These are phyloP conservation scores for Backusella australiensis DNA, from an alignment of 192 early-diverging fungal species.

Conservation along the genomic window DNA sequence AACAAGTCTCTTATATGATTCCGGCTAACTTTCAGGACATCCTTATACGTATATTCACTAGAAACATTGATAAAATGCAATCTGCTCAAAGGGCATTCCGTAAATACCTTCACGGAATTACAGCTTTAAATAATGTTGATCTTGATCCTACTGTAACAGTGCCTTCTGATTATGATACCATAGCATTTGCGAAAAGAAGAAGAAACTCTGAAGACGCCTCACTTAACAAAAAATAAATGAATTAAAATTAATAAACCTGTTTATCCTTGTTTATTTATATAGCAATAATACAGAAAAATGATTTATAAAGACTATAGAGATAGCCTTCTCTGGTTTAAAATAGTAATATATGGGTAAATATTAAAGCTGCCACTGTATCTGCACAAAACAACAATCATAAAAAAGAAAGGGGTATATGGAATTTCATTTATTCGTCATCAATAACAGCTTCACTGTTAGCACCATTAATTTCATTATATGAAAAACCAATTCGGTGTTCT, in stretches of 20 bases:
- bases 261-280: too few relatives aligned
- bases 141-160: slow-evolving; percentile 18
- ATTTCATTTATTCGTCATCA: neutral
- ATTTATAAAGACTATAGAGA: neutral
- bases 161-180: slow-evolving; percentile 21
- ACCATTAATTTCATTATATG: neutral
- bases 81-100: slow-evolving; percentile 40
- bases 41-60: slow-evolving; percentile 62
- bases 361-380: neutral
- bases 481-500: slow-evolving; percentile 23
- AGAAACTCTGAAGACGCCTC: neutral
- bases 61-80: slow-evolving; percentile 51
- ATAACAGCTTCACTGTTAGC: neutral
- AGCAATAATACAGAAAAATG: neutral
- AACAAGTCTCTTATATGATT: slow-evolving; percentile 70
- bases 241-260: neutral
- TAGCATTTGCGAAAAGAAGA: neutral
- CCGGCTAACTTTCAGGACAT: slow-evolving; percentile 70
- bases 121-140: neutral
- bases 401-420: neutral
- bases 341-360: neutral
- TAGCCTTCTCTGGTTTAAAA: neutral
- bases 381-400: neutral
- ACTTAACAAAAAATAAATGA: neutral
- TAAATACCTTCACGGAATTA: slow-evolving; percentile 11